Evolutionary conservation across 2,329 filamentous ascomycete genomes (phyloP), one percentile per base, ranked within the genome.

Genomic region (Aspergillus udagawae): DNA sequence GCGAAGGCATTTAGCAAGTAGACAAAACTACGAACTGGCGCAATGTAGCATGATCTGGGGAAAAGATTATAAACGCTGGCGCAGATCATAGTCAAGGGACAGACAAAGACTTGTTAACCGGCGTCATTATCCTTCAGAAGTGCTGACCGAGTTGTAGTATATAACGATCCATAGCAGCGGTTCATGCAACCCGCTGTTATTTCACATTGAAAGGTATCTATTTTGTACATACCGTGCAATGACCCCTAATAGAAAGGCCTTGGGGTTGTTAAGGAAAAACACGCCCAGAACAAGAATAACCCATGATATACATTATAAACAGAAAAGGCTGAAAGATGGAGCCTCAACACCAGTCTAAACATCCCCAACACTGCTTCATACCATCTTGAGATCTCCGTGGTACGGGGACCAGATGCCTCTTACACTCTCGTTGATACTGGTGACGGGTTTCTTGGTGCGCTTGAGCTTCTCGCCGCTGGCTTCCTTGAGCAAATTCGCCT

Each of bases 361-460:
- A 58, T 51, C 52, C 53, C 29, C 54, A 42, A 51, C 45, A 45
- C 57, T 50, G 27, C 54, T 58, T 76, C 72, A 83, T 63, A 83
- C 75, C 60, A 70, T 73, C 66, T 80, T 81, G 63, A 81, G 75
- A 51, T 79, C 77, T 42, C 82, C 83, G 67, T 87, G 84, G 70
- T 84, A 83, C 49, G 84, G 83, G 78, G 80, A 82, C 85, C 85
- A 87, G 53, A 87, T 81, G 57, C 85, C 85, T 72, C 85, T 81
- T 9, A 87, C 84, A 70, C 82, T 85, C 75, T 86, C 83, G 65
- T 86, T 86, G 68, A 80, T 66, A 78, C 83, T 86, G 63, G 76
- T 79, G 32, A 87, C 83, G 2, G 83, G 83, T 75, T 83, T 84
- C 66, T 78, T 82, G 54, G 81, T 76, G 61, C 76, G 78, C 75